Base-by-base conservation (phyloP, 371 early-diverging fungal species). In the Umbelopsis sp. region DNA sequence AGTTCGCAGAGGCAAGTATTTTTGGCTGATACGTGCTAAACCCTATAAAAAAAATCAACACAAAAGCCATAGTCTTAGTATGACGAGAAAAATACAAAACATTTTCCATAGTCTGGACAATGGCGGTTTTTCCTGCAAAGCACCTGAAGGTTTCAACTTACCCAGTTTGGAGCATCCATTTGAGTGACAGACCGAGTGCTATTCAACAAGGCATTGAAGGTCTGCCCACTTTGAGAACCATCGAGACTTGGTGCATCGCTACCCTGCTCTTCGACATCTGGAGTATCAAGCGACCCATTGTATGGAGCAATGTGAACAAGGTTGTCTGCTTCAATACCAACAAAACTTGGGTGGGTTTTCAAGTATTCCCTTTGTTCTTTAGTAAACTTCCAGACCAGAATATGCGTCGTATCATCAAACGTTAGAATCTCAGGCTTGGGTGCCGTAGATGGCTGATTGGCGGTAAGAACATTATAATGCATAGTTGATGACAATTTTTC, bases 11-110 rank as follows among this genome's bases (percentile, higher is more conserved):
- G 74, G 74, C 35, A 74, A 57, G 62, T 70, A 46, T 12, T 71
- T 63, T 53, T 74, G 78, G 41, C 68, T 68, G 18, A 77, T 77
- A 22, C 78, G 67, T 11, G 67, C 63, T 6, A 77, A 66, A 8
- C 78, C 75, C 78, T 76, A 52, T 16, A 11, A 18, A 3, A 4
- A 9, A 12, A 25, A 6, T 51, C 14, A 12, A 24, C 29, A 29
- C 29, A 1, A 29, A 2, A 24, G 22, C 0, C 29, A 29, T 29
- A 14, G 0, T 51, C 9, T 25, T 20, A 24, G 24, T 41, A 41
- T 7, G 41, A 41, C 12, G 41, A 12, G 41, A 41, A 7, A 7
- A 41, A 41, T 41, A 12, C 5, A 48, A 4, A 46, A 14, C 6
- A 14, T 6, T 48, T 16, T 6, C 48, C 14, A n/a, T 48, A 48